phyloP scores from a whole-genome alignment of 2,329 filamentous ascomycete species.

The Aspergillus pseudoviridinutans region DNA sequence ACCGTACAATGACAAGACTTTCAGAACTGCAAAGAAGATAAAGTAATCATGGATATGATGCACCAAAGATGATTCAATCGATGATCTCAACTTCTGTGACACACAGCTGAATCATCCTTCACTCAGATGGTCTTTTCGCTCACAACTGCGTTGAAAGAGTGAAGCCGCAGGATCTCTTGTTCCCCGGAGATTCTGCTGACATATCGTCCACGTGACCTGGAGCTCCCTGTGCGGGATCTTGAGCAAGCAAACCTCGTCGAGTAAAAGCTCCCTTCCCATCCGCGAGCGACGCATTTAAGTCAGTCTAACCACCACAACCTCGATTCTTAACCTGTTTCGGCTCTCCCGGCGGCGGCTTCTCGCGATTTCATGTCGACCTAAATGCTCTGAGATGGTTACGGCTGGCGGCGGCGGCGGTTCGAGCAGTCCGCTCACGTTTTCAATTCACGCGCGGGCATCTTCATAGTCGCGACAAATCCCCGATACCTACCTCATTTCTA shows the following conservation, averaged over 20 bases:
- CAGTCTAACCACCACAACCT: slow-evolving; percentile 13
- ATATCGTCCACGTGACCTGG: slow-evolving; percentile 14
- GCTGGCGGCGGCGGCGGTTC: slow-evolving; percentile 31
- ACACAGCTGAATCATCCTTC: neutral
- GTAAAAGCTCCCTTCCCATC: slow-evolving; percentile 19
- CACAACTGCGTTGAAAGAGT: neutral
- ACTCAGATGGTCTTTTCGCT: neutral
- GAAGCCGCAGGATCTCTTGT: neutral
- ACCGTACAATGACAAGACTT: neutral
- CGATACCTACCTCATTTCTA: slow-evolving; percentile 16
- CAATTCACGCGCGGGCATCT: slow-evolving; percentile 28
- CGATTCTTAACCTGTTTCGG: slow-evolving; percentile 3
- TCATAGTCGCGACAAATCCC: slow-evolving; percentile 17
- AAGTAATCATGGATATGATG: neutral
- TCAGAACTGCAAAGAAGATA: neutral
- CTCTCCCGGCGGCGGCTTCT: neutral
- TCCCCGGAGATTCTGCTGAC: slow-evolving; percentile 3
- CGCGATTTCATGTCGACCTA: slow-evolving; percentile 15
- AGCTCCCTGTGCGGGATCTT: slow-evolving; percentile 4
- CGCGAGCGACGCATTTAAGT: slow-evolving; percentile 11
- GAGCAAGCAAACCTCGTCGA: slow-evolving; percentile 19
- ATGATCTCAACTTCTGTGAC: neutral
- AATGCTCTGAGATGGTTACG: slow-evolving; percentile 37
- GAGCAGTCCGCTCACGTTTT: slow-evolving; percentile 38
- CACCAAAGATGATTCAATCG: neutral